Evolutionary conservation across 2,329 filamentous ascomycete genomes (phyloP), one percentile per base, ranked within the genome.

Genomic region (Colletotrichum kahawae): DNA sequence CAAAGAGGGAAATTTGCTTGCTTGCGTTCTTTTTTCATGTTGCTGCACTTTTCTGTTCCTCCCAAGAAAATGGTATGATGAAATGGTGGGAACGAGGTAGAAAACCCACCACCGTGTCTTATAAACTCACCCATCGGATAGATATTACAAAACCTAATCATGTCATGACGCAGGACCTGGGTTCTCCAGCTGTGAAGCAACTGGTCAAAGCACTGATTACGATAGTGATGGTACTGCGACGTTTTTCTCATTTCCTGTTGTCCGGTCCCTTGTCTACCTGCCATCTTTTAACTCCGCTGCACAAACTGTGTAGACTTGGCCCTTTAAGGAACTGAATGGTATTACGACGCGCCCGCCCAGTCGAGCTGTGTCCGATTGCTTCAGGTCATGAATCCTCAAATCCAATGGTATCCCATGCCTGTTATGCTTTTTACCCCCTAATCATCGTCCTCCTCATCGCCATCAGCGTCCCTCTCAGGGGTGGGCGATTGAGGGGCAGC

Each of bases 381-480:
- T 12, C 7, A 43, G 34, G 34, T 24, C 5, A 38, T 31, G 64
- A 51, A n/a, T 7, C 31, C 36, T 43, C 14, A 43, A 29, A 16
- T 65, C 24, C 60, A 13, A 51, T 67, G 27, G 21, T 33, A 29
- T 59, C 24, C 8, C 12, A 57, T 71, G 33, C 38, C 7, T 16
- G 27, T 43, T 7, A 43, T 13, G 56, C 36, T 31, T 34, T 27
- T 12, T 31, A 24, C 21, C 43, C 38, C 57, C 18, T 54, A 76
- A 27, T 80, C 77, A 79, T 80, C 77, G 10, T 84, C 82, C 56
- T 88, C 87, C 36, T 87, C 88, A 21, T 89, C 88, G 4, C 85
- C 88, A 64, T 89, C 88, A 5, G 78, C 79, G 70, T 80, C 78
- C 29, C 79, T 78, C 33, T 84, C 83, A n/a, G 79, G 78, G n/a